A percentile compares a stretch with the other conserved stretches of the same genome.
Evolutionary conservation across 176 grass and related monocot species (phyloP).

Genomic region (Stipa capillata): DNA sequence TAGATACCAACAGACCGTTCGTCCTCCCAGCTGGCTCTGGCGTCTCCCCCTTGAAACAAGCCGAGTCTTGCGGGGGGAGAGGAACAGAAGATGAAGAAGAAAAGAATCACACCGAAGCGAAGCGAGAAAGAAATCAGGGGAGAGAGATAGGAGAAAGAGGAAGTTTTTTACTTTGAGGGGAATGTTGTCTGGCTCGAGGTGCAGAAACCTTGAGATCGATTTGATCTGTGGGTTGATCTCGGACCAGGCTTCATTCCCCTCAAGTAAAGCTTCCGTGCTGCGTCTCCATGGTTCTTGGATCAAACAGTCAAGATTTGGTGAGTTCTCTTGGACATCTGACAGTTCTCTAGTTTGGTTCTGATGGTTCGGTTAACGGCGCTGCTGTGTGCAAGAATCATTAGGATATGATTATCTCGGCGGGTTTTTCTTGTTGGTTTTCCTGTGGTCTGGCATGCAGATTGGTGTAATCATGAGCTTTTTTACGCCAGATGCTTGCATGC

Average conservation of each 20-base stretch:
- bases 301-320: neutral
- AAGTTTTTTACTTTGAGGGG: conserved; percentile 35
- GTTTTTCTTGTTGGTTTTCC: conserved; percentile 24
- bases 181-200: conserved; percentile 64
- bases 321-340: neutral
- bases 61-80: neutral
- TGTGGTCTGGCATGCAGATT: conserved; percentile 42
- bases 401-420: too few species aligned
- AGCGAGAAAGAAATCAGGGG: neutral
- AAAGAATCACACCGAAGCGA: neutral
- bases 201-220: conserved; percentile 1
- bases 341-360: neutral
- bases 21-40: neutral
- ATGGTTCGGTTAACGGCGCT: neutral
- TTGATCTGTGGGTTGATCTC: conserved; percentile 36
- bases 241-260: conserved; percentile 99
- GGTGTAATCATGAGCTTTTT: conserved; percentile 34
- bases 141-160: neutral
- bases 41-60: conserved; percentile 10
- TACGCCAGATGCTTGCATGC: neutral
- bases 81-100: neutral
- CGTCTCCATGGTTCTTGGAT: neutral
- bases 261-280: conserved; percentile 30
- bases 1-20: conserved; percentile 22
- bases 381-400: neutral